Evolutionary conservation across 2,329 filamentous ascomycete genomes (phyloP).

Genomic region (Nothomitra cinnamomea): DNA sequence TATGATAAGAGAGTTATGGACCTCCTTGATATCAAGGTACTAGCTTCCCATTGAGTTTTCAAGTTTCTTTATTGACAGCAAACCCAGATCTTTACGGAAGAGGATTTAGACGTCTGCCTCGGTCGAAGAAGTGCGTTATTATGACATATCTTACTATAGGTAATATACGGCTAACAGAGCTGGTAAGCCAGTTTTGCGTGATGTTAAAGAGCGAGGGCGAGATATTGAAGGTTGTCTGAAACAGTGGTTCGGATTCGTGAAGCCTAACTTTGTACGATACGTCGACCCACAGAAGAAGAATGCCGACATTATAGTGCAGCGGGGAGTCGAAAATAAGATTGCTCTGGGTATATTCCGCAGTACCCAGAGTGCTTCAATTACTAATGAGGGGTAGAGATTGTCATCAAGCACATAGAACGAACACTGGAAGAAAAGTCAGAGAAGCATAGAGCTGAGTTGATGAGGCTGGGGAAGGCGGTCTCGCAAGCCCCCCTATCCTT

Average conservation of each 20-base stretch:
- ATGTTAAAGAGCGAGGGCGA: conserved; percentile 74
- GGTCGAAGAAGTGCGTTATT: conserved; percentile 57
- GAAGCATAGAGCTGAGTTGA: conserved; percentile 63
- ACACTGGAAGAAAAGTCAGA: conserved; percentile 75
- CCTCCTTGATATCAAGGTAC: conserved; percentile 75
- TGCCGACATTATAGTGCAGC: conserved; percentile 85
- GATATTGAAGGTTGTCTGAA: conserved; percentile 94
- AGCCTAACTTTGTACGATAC: conserved; percentile 89
- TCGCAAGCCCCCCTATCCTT: conserved; percentile 56
- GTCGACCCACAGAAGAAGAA: conserved; percentile 84
- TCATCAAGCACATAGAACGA: conserved; percentile 80
- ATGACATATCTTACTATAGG: background rate
- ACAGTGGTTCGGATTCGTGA: conserved; percentile 93
- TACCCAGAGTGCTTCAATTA: conserved; percentile 14
- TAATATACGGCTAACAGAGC: background rate
- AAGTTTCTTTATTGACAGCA: background rate
- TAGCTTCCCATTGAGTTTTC: conserved; percentile 5
- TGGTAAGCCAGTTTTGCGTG: conserved; percentile 48
- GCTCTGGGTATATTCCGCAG: conserved; percentile 48
- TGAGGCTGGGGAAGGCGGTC: conserved; percentile 54
- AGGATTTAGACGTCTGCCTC: conserved; percentile 84
- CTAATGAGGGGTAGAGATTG: conserved; percentile 47
- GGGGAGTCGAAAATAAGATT: conserved; percentile 86
- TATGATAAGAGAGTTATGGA: conserved; percentile 76
- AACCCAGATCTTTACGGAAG: conserved; percentile 75